A percentile compares a stretch with the other conserved stretches of the same genome.
Conservation (phyloP, 257 asterid species). For the Capsicum pubescens region DNA sequence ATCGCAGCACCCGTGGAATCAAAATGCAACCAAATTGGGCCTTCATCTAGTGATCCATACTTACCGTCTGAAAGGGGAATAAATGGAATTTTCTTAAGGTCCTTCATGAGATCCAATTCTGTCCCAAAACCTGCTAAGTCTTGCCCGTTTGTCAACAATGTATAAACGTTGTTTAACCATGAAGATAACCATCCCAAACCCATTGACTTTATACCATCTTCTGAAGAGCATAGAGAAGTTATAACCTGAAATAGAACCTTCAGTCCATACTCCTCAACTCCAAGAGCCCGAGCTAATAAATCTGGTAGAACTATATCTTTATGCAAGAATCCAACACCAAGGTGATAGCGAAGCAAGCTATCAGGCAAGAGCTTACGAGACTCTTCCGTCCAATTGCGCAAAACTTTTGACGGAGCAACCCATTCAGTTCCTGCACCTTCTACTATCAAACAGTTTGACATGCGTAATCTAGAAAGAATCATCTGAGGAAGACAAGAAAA, state of each 20-base stretch:
- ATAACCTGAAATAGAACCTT: conserved; percentile 56
- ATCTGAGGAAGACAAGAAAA: conserved; percentile 79
- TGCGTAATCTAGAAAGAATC: conserved; percentile 75
- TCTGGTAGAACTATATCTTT: conserved; percentile 79
- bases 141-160: conserved; percentile 46
- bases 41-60: conserved; percentile 67
- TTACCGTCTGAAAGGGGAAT: conserved; percentile 84
- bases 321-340: conserved; percentile 82
- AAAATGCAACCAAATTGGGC: conserved; percentile 77
- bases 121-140: conserved; percentile 42
- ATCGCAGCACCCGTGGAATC: conserved; percentile 49
- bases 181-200: conserved; percentile 80
- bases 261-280: conserved; percentile 89
- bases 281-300: conserved; percentile 78
- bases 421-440: conserved; percentile 64
- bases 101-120: conserved; percentile 53
- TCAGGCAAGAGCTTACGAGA: conserved; percentile 69
- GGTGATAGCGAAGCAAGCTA: conserved; percentile 70
- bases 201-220: conserved; percentile 62
- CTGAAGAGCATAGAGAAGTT: conserved; percentile 61
- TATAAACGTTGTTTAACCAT: conserved; percentile 68
- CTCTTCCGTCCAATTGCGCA: conserved; percentile 84
- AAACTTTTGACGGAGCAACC: conserved; percentile 87
- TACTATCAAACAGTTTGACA: conserved; percentile 75
- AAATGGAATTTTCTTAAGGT: conserved; percentile 66